Conservation (phyloP, 169 alveolate genomes). For the Neospora caninum region DNA sequence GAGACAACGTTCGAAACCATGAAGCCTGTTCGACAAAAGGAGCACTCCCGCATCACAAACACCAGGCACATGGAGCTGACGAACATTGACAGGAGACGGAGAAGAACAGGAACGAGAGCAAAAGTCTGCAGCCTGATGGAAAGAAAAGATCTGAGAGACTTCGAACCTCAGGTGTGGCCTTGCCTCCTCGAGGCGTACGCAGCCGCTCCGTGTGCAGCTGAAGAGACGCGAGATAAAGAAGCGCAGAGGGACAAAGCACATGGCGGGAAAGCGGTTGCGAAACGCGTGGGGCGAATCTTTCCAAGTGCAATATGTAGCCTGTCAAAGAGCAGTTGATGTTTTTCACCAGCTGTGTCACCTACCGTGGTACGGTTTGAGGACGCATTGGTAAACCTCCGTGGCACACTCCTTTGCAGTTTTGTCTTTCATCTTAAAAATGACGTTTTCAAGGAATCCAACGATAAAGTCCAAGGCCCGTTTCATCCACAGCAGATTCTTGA, state of each 20-base stretch:
- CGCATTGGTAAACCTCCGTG: slow-evolving; percentile 55
- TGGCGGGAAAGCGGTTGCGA: too few species aligned
- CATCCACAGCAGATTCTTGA: slow-evolving; percentile 70
- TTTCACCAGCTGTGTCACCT: not conserved
- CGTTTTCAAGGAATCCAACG: slow-evolving; percentile 57
- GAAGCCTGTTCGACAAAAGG: slow-evolving; percentile 60
- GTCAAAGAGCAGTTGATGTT: too few species aligned
- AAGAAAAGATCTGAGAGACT: not conserved
- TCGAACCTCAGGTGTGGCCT: too few species aligned
- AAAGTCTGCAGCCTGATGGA: not conserved
- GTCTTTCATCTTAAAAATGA: slow-evolving; percentile 47
- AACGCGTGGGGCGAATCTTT: too few species aligned
- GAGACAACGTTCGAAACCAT: slow-evolving; percentile 68
- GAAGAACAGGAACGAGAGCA: not conserved
- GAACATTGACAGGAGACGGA: not conserved
- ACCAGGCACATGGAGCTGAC: not conserved
- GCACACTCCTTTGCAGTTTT: slow-evolving; percentile 65
- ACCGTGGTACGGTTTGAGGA: slow-evolving; percentile 71
- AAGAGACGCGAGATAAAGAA: too few species aligned
- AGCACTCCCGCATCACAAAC: not conserved
- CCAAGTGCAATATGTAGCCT: too few species aligned
- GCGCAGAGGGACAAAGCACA: too few species aligned
- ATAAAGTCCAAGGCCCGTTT: slow-evolving; percentile 71
- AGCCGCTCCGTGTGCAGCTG: too few species aligned
- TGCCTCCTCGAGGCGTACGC: too few species aligned